phyloP scores from a whole-genome alignment of 208 protist species.

The Acanthamoeba sp. region DNA sequence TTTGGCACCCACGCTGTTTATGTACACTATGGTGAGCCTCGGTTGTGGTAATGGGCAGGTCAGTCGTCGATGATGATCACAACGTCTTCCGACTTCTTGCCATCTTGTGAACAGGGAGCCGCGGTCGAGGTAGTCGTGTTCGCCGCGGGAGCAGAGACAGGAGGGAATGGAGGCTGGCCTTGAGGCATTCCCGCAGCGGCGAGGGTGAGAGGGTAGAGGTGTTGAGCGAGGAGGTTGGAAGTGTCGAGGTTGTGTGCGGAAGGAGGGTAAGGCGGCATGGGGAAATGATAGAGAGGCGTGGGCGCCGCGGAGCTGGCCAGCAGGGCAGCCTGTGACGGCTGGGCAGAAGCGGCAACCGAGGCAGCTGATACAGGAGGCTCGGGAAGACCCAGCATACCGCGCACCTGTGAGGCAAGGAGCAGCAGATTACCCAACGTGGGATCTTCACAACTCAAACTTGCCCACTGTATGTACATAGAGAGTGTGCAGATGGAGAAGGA shows the following conservation, averaged over 20 bases:
- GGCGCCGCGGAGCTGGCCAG: background rate
- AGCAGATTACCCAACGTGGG: slow-evolving; percentile 19
- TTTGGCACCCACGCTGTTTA: no score
- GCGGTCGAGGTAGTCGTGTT: background rate
- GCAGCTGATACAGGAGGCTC: background rate
- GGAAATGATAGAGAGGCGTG: background rate
- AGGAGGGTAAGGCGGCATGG: background rate
- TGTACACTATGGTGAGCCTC: no score
- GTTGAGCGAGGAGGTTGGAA: background rate
- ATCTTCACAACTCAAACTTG: background rate
- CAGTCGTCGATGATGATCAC: background rate
- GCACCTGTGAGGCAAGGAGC: slow-evolving; percentile 21
- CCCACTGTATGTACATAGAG: background rate
- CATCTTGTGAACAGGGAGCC: background rate
- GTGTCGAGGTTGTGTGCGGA: background rate
- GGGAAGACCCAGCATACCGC: background rate
- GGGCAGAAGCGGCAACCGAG: background rate
- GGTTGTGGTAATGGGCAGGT: background rate
- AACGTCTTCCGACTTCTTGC: background rate
- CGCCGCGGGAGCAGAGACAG: background rate
- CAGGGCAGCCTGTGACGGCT: background rate
- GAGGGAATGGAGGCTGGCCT: background rate
- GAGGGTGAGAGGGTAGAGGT: background rate
- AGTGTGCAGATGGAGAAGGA: background rate
- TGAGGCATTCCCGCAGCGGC: background rate